Conservation (phyloP, 352 stramenopile genomes). For the Hyaloperonospora arabidopsidis region DNA sequence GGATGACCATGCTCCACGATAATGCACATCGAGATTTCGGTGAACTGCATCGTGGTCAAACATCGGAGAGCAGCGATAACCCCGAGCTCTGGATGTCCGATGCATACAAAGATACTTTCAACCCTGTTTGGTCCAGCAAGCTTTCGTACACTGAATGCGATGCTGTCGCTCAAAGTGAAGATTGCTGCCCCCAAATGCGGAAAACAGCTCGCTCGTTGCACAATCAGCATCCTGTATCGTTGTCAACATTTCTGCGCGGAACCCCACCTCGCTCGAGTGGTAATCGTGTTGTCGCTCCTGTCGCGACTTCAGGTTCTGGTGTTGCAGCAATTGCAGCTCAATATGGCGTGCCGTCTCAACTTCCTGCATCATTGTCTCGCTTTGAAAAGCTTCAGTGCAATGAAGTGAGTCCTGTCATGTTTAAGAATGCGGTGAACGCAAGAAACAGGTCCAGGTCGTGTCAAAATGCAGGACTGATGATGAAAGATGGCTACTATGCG, state of each 20-base stretch:
- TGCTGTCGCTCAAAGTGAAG: constrained; percentile 22
- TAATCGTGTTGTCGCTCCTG: constrained; percentile 5
- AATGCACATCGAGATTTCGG: constrained; percentile 4
- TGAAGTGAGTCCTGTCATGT: constrained; percentile 3
- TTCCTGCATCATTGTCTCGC: constrained; percentile 12
- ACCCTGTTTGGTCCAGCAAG: constrained; percentile 57
- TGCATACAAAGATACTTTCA: constrained; percentile 54
- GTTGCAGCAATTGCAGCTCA: constrained; percentile 7
- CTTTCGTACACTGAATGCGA: constrained; percentile 52
- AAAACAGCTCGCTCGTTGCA: constrained; percentile 37
- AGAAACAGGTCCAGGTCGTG: constrained; percentile 36
- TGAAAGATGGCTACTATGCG: constrained; percentile 43
- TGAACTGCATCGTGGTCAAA: neutral
- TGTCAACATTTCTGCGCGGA: constrained; percentile 35
- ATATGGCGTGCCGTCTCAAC: constrained; percentile 17
- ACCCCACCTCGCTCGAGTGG: constrained; percentile 4
- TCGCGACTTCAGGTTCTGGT: constrained; percentile 9
- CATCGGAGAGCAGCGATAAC: neutral
- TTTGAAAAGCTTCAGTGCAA: constrained; percentile 7
- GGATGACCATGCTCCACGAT: constrained; percentile 30
- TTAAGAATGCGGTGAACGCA: constrained; percentile 24
- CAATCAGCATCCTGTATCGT: constrained; percentile 37
- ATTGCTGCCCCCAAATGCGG: constrained; percentile 23
- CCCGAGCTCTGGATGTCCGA: constrained; percentile 36
- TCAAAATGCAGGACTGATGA: constrained; percentile 45